Evolutionary conservation across 441 rosid genomes (phyloP), one percentile per base, ranked within the genome.

Genomic region (Mallotus japonicus): DNA sequence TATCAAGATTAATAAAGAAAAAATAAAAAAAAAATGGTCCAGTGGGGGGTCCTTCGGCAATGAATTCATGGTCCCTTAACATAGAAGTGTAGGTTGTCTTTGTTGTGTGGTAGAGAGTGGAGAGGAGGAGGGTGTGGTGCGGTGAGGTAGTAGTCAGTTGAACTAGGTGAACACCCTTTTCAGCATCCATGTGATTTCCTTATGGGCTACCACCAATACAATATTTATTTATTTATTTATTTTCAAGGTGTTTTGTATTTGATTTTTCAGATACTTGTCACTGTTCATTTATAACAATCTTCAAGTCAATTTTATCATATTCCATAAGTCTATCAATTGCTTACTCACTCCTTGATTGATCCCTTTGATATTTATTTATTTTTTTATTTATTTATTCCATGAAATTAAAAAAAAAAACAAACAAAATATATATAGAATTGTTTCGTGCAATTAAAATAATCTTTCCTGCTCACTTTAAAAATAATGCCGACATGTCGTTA

Each of bases 101-200:
- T 20, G 49, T 19, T 40, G 9, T 63, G 59, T 42, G 42, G 71
- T 47, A 15, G 54, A 64, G 68, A 55, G 44, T 28, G 19, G 62
- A 24, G 17, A 6, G 5, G 17, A 6, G 5, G 32, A 47, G 69
- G 19, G 15, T 6, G 37, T 34, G 37, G 37, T 34, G 37, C 2
- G 37, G 37, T 34, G 37, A 34, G 37, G 37, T 34, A 34, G 37
- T 34, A 34, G 5, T 34, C 37, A 34, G 0, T 34, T 34, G 37
- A 1, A 34, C 4, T 5, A 34, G 37, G 37, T 34, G 37, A 34
- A 34, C 2, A 34, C 37, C 5, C 51, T n/a, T 13, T 8, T 37
- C 42, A 13, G 10, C 10, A 13, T 72, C 80, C 85, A 78, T 73
- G 87, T 80, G 85, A 70, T 66, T 71, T 80, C 78, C 83, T 62